These are phyloP conservation scores for Cetradonia linearis DNA, from an alignment of 495 filamentous ascomycete species.

Conservation along the genomic window DNA sequence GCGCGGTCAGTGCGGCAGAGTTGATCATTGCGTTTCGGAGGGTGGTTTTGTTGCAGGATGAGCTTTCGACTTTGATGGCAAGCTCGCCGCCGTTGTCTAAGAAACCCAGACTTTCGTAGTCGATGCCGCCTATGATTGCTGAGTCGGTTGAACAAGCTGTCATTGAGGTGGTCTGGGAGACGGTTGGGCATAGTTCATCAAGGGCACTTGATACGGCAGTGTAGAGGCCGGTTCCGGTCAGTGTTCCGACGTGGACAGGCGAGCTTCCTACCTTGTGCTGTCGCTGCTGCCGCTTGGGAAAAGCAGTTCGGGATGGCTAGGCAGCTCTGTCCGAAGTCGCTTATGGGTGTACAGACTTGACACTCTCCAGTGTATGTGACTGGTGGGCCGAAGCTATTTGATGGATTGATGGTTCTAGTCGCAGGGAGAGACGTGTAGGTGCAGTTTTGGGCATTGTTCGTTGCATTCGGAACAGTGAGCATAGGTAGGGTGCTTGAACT, in stretches of 20 bases:
- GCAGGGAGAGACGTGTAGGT: conserved; percentile 4
- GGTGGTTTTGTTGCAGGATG: no score
- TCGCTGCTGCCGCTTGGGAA: conserved; percentile 18
- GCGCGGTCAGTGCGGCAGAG: no score
- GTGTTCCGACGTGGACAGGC: conserved; percentile 17
- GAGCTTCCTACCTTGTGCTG: conserved; percentile 14
- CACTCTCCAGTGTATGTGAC: conserved; percentile 4
- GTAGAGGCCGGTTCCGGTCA: conserved; percentile 15
- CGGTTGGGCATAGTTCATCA: conserved; percentile 14
- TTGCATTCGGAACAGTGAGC: conserved; percentile 5
- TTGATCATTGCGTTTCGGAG: no score
- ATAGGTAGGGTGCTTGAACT: conserved; percentile 2
- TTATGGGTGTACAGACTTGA: conserved; percentile 1
- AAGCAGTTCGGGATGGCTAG: background rate
- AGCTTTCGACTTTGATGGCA: no score
- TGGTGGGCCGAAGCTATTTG: background rate
- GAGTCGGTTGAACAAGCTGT: no score
- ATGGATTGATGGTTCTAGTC: background rate
- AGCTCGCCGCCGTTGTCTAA: no score
- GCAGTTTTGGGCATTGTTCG: conserved; percentile 5
- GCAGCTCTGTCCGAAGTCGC: conserved; percentile 6
- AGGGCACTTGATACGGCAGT: conserved; percentile 19
- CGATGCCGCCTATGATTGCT: no score
- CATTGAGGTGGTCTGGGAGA: background rate
- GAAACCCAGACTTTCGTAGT: no score